Base-by-base conservation (phyloP, 1,139 yeast species). In the Suhomyces wounanorum region DNA sequence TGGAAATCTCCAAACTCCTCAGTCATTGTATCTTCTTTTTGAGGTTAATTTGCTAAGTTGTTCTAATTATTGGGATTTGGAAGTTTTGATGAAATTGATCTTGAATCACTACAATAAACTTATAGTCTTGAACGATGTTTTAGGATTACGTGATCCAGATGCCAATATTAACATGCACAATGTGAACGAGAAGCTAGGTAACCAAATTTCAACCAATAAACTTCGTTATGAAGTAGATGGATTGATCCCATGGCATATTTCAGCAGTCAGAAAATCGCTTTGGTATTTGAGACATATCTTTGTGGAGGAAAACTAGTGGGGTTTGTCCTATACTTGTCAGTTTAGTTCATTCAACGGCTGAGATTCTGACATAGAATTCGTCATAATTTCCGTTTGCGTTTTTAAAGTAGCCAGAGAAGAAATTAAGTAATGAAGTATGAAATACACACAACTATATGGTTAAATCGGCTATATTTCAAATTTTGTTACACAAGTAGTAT, bases 201-300 rank as follows among this genome's bases (percentile, higher is more conserved):
- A 33, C 11, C 40, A 50, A n/a, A 46, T 42, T 7, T 53, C 49
- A 21, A 46, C 30, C 49, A 28, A 48, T 40, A 18, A 48, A 39
- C 44, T 48, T 43, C 48, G 52, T 11, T 56, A 53, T 45, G 58
- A 60, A 11, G 52, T 56, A 3, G 48, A 55, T 0, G 64, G 67
- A 1, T 47, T 75, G 16, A 72, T 85, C 1, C 97, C 97, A n/a
- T 88, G 96, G 90, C 96, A 90, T 66, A 78, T 89, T 30, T 72
- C 82, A 30, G 89, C 96, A 0, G 96, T 89, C 7, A 79, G 81
- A 31, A 89, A 87, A 62, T 75, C 85, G 58, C 65, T 87, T 60
- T 80, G 76, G 41, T 76, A 76, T 55, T 65, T 77, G 57, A 72
- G 70, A 3, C 81, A 77, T 57, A 64, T 77, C 5, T 66, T 69